Evolutionary conservation across 208 protist genomes (phyloP).

Genomic region (Strigomonas culicis): DNA sequence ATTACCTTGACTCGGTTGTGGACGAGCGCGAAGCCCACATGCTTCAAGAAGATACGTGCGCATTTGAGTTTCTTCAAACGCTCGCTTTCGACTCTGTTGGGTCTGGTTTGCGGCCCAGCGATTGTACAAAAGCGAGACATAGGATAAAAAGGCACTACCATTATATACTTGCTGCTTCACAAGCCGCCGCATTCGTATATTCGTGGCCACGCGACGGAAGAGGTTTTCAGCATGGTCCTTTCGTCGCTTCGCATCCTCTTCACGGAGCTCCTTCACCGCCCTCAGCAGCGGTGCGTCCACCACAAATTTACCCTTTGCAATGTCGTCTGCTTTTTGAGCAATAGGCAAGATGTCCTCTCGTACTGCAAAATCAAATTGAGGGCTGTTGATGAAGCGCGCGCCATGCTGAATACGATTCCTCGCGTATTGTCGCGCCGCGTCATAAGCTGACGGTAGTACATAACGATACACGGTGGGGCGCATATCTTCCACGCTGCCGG

Average conservation of each 20-base stretch:
- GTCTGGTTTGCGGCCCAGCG: conserved; percentile 37
- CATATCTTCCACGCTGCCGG: background rate
- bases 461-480: conserved; percentile 10
- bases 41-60: conserved; percentile 5
- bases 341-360: conserved; percentile 36
- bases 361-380: conserved; percentile 36
- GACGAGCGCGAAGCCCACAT: background rate
- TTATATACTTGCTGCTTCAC: conserved; percentile 26
- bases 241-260: conserved; percentile 24
- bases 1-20: too few relatives aligned
- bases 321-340: conserved; percentile 22
- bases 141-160: conserved; percentile 45
- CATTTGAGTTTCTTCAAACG: background rate
- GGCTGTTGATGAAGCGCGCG: conserved; percentile 16
- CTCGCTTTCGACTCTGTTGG: conserved; percentile 11
- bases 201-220: conserved; percentile 43
- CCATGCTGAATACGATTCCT: background rate
- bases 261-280: conserved; percentile 42
- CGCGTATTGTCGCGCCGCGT: background rate
- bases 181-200: conserved; percentile 43
- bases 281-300: conserved; percentile 26
- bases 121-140: conserved; percentile 45
- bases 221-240: conserved; percentile 26
- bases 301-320: conserved; percentile 11
- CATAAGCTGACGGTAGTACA: background rate